Base-by-base conservation (phyloP, 352 stramenopile species). In the Phytophthora kernoviae region DNA sequence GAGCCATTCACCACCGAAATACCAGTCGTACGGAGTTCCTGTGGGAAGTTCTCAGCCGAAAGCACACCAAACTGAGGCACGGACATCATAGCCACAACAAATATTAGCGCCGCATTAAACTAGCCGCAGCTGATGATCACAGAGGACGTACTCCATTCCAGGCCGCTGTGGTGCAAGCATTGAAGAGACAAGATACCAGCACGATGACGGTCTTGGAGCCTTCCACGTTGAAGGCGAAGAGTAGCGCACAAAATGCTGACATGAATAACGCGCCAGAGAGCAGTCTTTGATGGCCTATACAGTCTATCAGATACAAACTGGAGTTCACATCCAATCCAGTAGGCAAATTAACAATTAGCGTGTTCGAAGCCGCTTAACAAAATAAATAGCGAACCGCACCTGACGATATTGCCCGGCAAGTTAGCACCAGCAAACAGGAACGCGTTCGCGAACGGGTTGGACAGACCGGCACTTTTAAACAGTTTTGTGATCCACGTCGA, bases 401-500 rank as follows among this genome's bases (percentile, higher is more conserved):
- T 93, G 46, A 97, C 48, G 11, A 97, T 46, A 58, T 98, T 98
- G 12, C 93, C 93, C 2, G 93, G 93, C 1, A 98, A 59, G 66
- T 96, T 98, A 22, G 88, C 84, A 6, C 82, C 73, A 11, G 93
- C 91, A 82, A 98, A 98, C 14, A 98, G 67, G 54, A 98, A 94
- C 12, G 91, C 88, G 74, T 98, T 98, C n/a, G 86, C 86, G 61
- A 97, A 98, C 6, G 82, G 79, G 33, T 97, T 88, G 56, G 85
- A 80, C n/a, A 97, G 69, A 22, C 95, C 72, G 33, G 96, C 79
- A 26, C 70, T 80, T 46, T 92, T 63, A 73, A 98, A 98, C 0
- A 98, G 58, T 52, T 88, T 97, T 26, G 95, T 97, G 57, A 98
- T 98, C 93, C 93, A 98, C 21, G 91, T 97, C 8, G 89, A 90